These are phyloP conservation scores for Scheffersomyces stambukii DNA, from an alignment of 1,139 yeast genomes.

Conservation along the genomic window DNA sequence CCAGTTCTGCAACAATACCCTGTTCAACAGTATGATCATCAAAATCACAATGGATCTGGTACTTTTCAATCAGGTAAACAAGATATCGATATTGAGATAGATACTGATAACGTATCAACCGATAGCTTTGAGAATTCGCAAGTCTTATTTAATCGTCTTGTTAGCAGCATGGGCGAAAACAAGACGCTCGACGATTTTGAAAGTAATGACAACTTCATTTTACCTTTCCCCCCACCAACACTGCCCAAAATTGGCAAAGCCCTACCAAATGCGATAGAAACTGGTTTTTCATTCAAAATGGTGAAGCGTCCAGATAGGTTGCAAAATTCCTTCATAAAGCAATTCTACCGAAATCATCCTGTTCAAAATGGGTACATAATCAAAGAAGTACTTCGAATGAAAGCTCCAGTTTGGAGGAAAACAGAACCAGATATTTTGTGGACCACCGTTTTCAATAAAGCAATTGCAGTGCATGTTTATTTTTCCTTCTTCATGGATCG, in stretches of 20 bases:
- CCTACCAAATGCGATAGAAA: conserved; percentile 13
- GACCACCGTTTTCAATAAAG: conserved; percentile 26
- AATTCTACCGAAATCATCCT: background rate
- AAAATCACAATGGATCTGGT: background rate
- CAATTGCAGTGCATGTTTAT: conserved; percentile 23
- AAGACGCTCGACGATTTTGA: conserved; percentile 3
- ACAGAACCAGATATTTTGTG: conserved; percentile 18
- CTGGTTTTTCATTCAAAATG: conserved; percentile 2
- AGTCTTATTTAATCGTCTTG: conserved; percentile 5
- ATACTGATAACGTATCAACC: conserved; percentile 6
- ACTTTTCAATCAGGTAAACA: background rate
- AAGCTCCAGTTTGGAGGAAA: conserved; percentile 8
- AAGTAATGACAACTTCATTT: background rate
- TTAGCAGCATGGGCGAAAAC: no score
- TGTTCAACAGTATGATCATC: conserved; percentile 3
- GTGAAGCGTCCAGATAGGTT: conserved; percentile 5
- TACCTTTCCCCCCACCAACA: background rate
- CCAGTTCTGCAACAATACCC: conserved; percentile 1
- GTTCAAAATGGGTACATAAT: background rate
- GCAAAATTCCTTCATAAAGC: conserved; percentile 1
- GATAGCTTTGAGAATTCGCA: conserved; percentile 7
- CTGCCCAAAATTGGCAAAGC: conserved; percentile 6
- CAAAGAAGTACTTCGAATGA: conserved; percentile 1
- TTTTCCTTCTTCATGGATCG: conserved; percentile 37
- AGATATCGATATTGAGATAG: conserved; percentile 4